Evolutionary conservation across 2,329 filamentous ascomycete genomes (phyloP).

Genomic region (Fusarium sp.): DNA sequence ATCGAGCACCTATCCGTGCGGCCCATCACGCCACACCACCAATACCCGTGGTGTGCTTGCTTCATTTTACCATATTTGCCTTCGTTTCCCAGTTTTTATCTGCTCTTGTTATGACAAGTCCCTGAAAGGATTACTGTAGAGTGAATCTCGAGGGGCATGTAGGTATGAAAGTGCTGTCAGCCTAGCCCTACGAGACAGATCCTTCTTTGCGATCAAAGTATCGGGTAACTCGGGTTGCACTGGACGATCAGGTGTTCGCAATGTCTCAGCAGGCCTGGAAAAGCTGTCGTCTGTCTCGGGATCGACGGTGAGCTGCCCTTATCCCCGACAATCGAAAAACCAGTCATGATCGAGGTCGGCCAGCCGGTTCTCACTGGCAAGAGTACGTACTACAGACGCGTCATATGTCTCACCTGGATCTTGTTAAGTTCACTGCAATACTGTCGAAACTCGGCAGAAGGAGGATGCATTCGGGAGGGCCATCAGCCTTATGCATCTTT

Average conservation of each 20-base stretch:
- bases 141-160: neutral
- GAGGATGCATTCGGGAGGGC: neutral
- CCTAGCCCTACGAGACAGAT: accelerated
- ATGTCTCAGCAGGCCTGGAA: neutral
- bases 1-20: too few species aligned
- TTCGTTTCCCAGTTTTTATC: neutral
- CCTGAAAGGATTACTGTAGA: accelerated
- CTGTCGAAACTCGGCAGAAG: too few species aligned
- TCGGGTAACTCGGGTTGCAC: accelerated
- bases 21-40: neutral
- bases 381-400: neutral
- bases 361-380: accelerated
- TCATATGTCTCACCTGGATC: neutral
- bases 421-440: neutral
- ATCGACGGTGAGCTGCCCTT: neutral
- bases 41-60: neutral
- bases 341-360: neutral
- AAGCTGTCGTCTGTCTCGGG: neutral
- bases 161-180: accelerated
- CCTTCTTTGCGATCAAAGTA: accelerated
- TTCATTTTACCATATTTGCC: neutral
- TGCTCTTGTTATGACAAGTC: accelerated
- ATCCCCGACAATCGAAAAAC: neutral
- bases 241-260: accelerated
- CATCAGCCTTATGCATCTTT: neutral